phyloP scores from a whole-genome alignment of 2,329 filamentous ascomycete genomes.

The Diplodia intermedia region DNA sequence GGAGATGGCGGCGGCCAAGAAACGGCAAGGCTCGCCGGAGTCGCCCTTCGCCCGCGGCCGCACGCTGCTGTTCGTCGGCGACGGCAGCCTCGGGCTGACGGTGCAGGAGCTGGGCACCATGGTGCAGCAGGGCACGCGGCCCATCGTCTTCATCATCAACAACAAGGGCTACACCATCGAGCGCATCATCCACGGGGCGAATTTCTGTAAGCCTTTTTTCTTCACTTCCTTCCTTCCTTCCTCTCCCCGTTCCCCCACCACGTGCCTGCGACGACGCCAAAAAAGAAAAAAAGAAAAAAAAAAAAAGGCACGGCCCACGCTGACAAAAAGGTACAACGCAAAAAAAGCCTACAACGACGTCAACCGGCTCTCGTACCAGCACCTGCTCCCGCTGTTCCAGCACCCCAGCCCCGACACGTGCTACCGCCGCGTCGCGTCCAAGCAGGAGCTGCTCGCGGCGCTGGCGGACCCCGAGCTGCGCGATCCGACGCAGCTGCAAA shows the following conservation, averaged over 20 bases:
- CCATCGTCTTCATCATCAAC: conserved; percentile 47
- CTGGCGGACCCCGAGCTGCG: conserved; percentile 41
- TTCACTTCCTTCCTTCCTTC: conserved; percentile 1
- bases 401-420: conserved; percentile 41
- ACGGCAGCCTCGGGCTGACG: conserved; percentile 50
- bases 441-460: conserved; percentile 48
- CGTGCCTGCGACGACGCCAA: too few relatives aligned
- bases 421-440: conserved; percentile 49
- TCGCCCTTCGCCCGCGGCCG: conserved; percentile 39
- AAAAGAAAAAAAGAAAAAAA: too few relatives aligned
- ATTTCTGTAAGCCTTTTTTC: conserved; percentile 39
- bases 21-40: not conserved
- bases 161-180: conserved; percentile 52
- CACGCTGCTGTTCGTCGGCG: conserved; percentile 57
- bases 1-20: conserved; percentile 43
- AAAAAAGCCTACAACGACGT: conserved; percentile 49
- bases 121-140: conserved; percentile 44
- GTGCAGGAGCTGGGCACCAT: conserved; percentile 50
- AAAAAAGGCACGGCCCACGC: too few relatives aligned
- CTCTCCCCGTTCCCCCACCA: not conserved
- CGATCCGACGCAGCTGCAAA: conserved; percentile 45
- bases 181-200: conserved; percentile 51
- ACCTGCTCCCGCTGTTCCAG: conserved; percentile 52
- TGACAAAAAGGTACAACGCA: too few relatives aligned
- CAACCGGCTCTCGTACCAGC: conserved; percentile 48